These are phyloP conservation scores for Smittium mucronatum DNA, from an alignment of 371 early-diverging fungal genomes.

Conservation along the genomic window DNA sequence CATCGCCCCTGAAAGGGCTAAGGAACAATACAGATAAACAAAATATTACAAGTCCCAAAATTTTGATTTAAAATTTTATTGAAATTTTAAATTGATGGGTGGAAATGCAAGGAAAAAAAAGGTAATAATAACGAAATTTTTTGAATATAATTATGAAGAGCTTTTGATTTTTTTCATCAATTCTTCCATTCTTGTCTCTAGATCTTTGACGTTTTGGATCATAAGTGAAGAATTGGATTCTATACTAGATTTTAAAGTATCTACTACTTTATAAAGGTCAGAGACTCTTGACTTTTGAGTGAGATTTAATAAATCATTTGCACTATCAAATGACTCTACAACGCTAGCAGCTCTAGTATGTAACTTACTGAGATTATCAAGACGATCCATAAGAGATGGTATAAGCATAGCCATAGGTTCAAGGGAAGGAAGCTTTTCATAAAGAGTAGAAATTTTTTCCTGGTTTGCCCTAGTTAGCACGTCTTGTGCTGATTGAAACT, in stretches of 20 bases:
- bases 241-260: slow-evolving; percentile 2
- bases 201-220: slow-evolving; percentile 1
- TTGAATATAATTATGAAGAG: too few species aligned
- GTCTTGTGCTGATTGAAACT: not conserved
- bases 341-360: slow-evolving; percentile 1
- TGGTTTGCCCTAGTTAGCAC: slow-evolving; percentile 1
- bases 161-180: not conserved
- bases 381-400: not conserved
- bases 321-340: not conserved
- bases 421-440: not conserved
- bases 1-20: too few species aligned
- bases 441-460: not conserved
- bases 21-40: too few species aligned
- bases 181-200: not conserved
- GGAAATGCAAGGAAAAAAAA: too few species aligned
- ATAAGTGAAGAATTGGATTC: not conserved
- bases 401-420: not conserved
- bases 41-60: too few species aligned
- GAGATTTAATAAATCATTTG: not conserved
- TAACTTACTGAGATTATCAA: not conserved
- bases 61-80: too few species aligned
- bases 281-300: not conserved
- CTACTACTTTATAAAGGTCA: not conserved
- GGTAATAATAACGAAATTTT: too few species aligned
- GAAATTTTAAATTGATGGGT: too few species aligned